Evolutionary conservation across 495 filamentous ascomycete species (phyloP), one percentile per base, ranked within the genome.

Genomic region (Pseudevernia furfuracea): DNA sequence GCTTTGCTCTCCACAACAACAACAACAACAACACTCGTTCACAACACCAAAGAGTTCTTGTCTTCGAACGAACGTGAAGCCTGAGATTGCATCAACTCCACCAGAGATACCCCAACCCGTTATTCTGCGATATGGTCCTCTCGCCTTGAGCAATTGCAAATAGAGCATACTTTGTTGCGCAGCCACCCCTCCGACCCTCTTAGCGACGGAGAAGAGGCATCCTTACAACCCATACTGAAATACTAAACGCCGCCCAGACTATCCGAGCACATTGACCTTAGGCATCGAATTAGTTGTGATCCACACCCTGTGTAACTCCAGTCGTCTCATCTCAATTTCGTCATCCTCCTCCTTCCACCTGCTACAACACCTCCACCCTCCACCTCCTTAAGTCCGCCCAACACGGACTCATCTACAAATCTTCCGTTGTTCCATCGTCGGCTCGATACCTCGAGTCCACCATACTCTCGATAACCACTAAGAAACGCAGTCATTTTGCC

Each of bases 371-470:
- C 49, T 46, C 56, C 23, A 15, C 46, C 23, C 49, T 46, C 63
- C 58, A 68, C 62, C 65, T 66, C 66, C 56, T 41, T 49, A 65
- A 68, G 57, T 69, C 67, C 72, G 77, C 80, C 81, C 80, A 83
- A 71, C 70, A 85, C 83, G 81, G 81, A 81, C 76, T 74, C 75
- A 70, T 72, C 73, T 64, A 70, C 69, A 73, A 67, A 65, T 61
- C 70, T 63, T 59, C 66, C 69, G 68, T 73, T 68, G 69, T 76
- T 70, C 64, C 74, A 70, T 62, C 78, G 75, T 68, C 73, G 75
- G 68, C 77, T 79, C 60, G 76, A 81, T 63, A 78, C 78, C 67
- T 72, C 66, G 71, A 81, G 76, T 70, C 79, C 74, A 67, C 79
- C 77, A 58, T 81, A 75, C 69, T 72, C 72, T 62, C 76, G 72